Evolutionary conservation across 805 yeast species (phyloP), one percentile per base, ranked within the genome.

Genomic region (Kockiozyma suomiensis): DNA sequence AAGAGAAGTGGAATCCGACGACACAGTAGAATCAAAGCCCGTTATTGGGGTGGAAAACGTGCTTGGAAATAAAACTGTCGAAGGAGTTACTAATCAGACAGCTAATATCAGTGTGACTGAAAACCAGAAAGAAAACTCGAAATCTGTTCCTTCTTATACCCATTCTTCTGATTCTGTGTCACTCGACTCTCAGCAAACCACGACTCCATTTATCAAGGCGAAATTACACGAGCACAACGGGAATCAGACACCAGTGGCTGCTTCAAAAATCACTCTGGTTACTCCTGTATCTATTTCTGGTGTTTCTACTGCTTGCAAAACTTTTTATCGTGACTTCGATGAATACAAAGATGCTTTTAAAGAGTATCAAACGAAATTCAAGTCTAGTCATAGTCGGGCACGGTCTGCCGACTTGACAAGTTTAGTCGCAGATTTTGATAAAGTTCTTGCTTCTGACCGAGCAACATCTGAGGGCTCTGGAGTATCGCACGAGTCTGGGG

Each of bases 121-220:
- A 13, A 37, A n/a, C 23, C 46, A 37, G 43, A 33, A 49, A 23
- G 53, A 49, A 23, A 49, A 49, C 19, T 35, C 43, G 5, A 49
- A 49, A 23, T 49, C 40, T 38, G 42, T 38, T n/a, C 35, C 49
- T 28, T 15, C 32, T 4, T 25, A 28, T 26, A 25, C 49, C 28
- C 13, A 26, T 13, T 28, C 41, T 17, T 4, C 28, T 17, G 23
- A 26, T 48, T 33, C 51, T 28, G 25, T 48, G n/a, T 17, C 26
- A 10, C 21, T 19, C 10, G 51, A 48, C 12, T 21, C 23, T 8
- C 41, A 33, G 13, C 15, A 17, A 5, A 19, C 41, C 19, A 21
- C 28, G 15, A 28, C 21, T 1, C 21, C 30, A 10, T 13, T 35
- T 10, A 28, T 28, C 15, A 32, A 33, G 15, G 13, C 35, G 26